Evolutionary conservation across 768 basidiomycete species (phyloP).

Genomic region (Tricholoma bakamatsutake): DNA sequence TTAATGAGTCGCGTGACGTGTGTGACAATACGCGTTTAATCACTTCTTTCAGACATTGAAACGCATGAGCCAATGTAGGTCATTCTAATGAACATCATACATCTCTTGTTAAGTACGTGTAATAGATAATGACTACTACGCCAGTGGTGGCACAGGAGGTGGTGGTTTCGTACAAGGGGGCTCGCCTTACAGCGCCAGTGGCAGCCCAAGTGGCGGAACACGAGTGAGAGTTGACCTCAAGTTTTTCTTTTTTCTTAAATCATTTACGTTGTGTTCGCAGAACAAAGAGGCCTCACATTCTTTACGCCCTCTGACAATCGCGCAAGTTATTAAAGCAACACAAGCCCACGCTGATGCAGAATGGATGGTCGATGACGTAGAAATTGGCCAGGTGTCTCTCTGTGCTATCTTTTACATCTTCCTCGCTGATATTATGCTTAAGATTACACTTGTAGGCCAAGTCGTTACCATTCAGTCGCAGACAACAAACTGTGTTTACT

Average conservation of each 20-base stretch:
- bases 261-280: slow-evolving; percentile 11
- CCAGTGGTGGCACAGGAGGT: slow-evolving; percentile 48
- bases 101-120: slow-evolving; percentile 3
- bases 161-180: slow-evolving; percentile 56
- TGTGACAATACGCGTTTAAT: not conserved
- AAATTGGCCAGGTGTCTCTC: slow-evolving; percentile 66
- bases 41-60: not conserved
- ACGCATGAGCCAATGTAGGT: slow-evolving; percentile 42
- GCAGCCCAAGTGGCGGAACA: slow-evolving; percentile 52
- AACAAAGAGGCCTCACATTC: slow-evolving; percentile 35
- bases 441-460: slow-evolving; percentile 75
- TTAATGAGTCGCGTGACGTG: not conserved
- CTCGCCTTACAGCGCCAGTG: slow-evolving; percentile 51
- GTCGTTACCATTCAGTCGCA: slow-evolving; percentile 63
- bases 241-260: not conserved
- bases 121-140: slow-evolving; percentile 36
- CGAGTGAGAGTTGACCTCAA: slow-evolving; percentile 25
- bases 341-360: slow-evolving; percentile 88
- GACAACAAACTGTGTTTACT: slow-evolving; percentile 76
- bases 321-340: slow-evolving; percentile 68
- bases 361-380: slow-evolving; percentile 75
- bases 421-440: not conserved
- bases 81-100: not conserved
- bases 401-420: not conserved
- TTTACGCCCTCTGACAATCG: slow-evolving; percentile 66